Percentiles rank a stretch among this genome's conserved stretches.
phyloP scores from a whole-genome alignment of 1,284 basidiomycete species.

The Papiliotrema laurentii region DNA sequence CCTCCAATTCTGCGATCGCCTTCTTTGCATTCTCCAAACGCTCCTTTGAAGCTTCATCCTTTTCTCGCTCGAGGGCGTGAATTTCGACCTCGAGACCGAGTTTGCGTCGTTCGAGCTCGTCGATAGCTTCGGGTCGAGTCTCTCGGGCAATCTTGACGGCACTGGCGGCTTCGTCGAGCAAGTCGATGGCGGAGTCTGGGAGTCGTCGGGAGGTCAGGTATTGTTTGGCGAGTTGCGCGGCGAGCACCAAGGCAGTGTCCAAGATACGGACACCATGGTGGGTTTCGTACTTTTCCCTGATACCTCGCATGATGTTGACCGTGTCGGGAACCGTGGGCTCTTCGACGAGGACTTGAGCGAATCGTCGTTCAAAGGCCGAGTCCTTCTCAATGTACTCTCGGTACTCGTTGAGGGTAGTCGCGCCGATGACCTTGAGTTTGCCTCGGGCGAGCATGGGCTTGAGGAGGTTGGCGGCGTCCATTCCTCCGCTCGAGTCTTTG shows the following conservation, averaged over 20 bases:
- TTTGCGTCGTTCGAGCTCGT: slow-evolving; percentile 86
- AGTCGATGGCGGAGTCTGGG: slow-evolving; percentile 87
- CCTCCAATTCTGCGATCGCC: slow-evolving; percentile 79
- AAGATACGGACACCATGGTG: slow-evolving; percentile 88
- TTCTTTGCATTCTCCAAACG: slow-evolving; percentile 73
- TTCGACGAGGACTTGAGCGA: slow-evolving; percentile 89
- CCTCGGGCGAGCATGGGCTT: slow-evolving; percentile 88
- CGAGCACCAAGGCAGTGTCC: slow-evolving; percentile 83
- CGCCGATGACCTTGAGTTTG: slow-evolving; percentile 84
- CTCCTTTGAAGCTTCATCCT: slow-evolving; percentile 85
- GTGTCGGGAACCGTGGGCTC: slow-evolving; percentile 88
- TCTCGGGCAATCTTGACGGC: slow-evolving; percentile 85
- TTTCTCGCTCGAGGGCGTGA: slow-evolving; percentile 89
- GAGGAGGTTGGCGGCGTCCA: slow-evolving; percentile 70
- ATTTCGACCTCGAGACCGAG: slow-evolving; percentile 94
- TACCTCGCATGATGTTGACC: slow-evolving; percentile 76
- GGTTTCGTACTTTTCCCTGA: slow-evolving; percentile 68
- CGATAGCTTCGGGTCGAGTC: slow-evolving; percentile 90
- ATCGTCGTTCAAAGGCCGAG: slow-evolving; percentile 88
- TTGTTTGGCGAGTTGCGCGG: slow-evolving; percentile 88
- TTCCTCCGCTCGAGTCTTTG: slow-evolving; percentile 45
- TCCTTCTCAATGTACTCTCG: slow-evolving; percentile 95
- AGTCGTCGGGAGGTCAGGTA: slow-evolving; percentile 82
- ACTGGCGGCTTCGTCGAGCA: slow-evolving; percentile 80
- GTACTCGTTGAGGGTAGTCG: slow-evolving; percentile 91